Conservation (phyloP, 371 early-diverging fungal genomes). For the Smittium culicis region DNA sequence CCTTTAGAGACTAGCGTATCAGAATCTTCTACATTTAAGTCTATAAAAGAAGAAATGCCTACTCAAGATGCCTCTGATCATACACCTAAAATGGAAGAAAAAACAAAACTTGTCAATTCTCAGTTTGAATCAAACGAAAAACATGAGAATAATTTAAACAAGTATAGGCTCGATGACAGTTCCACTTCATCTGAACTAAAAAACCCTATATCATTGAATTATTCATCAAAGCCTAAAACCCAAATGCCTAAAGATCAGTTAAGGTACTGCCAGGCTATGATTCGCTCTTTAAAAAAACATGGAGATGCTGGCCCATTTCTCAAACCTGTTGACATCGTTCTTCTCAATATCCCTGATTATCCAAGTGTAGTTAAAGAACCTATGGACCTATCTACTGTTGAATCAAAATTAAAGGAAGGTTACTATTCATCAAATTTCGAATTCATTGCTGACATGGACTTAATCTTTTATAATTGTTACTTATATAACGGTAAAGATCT, state of each 20-base stretch:
- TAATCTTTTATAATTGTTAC: conserved; percentile 89
- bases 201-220: no score
- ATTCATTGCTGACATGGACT: conserved; percentile 68
- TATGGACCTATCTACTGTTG: conserved; percentile 96
- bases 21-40: no score
- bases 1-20: no score
- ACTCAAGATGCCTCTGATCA: no score
- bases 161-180: no score
- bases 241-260: conserved; percentile 51
- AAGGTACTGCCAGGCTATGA: conserved; percentile 59
- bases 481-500: conserved; percentile 82
- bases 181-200: no score
- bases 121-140: no score
- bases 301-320: conserved; percentile 76
- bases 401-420: conserved; percentile 61
- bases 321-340: conserved; percentile 85
- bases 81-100: no score
- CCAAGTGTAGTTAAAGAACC: conserved; percentile 84
- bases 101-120: no score
- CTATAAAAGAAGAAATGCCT: no score
- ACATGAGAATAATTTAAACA: no score
- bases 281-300: conserved; percentile 61
- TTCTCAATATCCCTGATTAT: conserved; percentile 88
- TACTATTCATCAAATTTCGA: conserved; percentile 58
- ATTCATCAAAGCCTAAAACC: no score